Percentiles rank a stretch among this genome's conserved stretches.
phyloP scores from a whole-genome alignment of 352 stramenopile species.

The Blastocystis sp. region DNA sequence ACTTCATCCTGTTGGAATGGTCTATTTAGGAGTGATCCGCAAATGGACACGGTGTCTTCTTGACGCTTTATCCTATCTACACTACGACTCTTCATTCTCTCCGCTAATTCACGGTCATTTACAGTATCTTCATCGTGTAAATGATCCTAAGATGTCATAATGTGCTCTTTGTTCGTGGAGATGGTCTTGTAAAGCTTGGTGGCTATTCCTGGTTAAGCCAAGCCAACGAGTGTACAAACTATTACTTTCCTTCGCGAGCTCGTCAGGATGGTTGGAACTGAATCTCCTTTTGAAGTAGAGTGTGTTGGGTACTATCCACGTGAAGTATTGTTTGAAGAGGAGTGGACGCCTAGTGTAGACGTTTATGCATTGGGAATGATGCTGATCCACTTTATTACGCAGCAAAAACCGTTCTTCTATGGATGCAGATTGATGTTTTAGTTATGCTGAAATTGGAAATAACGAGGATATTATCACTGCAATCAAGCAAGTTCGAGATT shows the following conservation, averaged over 20 bases:
- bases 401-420: not conserved
- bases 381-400: conserved; percentile 13
- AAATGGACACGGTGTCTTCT: not conserved
- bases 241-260: conserved; percentile 13
- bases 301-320: conserved; percentile 17
- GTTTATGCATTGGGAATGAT: conserved; percentile 41
- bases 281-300: not conserved
- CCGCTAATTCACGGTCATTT: conserved; percentile 49
- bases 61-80: not conserved
- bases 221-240: not conserved
- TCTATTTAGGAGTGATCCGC: not conserved
- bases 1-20: not conserved
- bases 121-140: not conserved
- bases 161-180: conserved; percentile 33
- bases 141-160: conserved; percentile 28
- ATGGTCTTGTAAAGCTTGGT: conserved; percentile 10
- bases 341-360: not conserved
- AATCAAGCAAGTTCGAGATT: not conserved
- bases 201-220: conserved; percentile 21
- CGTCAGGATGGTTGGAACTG: not conserved
- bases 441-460: not conserved
- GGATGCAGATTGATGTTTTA: not conserved
- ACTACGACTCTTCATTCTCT: not conserved
- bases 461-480: conserved; percentile 4
- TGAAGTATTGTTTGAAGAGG: conserved; percentile 7